Conservation (phyloP, 2,329 filamentous ascomycete species). For the Alternaria atra region DNA sequence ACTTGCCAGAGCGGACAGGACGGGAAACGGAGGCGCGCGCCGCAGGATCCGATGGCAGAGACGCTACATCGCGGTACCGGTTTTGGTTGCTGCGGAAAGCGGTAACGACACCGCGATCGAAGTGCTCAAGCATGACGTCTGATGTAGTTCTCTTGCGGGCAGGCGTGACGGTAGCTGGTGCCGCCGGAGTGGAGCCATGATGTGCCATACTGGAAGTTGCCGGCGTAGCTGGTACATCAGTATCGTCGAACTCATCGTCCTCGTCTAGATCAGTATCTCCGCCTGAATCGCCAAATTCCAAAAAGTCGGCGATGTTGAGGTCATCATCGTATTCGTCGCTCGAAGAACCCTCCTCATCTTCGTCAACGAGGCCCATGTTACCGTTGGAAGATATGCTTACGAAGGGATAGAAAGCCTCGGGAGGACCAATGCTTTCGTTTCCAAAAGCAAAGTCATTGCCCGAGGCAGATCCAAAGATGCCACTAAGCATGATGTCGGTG, state of each 20-base stretch:
- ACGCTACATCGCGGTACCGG: conserved; percentile 49
- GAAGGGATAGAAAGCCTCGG: conserved; percentile 79
- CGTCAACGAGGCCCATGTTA: conserved; percentile 61
- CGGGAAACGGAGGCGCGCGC: conserved; percentile 48
- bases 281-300: conserved; percentile 48
- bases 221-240: conserved; percentile 48
- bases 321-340: conserved; percentile 65
- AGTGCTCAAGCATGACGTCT: conserved; percentile 52
- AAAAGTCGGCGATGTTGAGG: conserved; percentile 50
- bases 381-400: conserved; percentile 65
- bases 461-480: conserved; percentile 63
- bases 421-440: conserved; percentile 74
- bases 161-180: conserved; percentile 34
- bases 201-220: conserved; percentile 43
- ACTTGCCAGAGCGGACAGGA: conserved; percentile 50
- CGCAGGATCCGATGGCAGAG: conserved; percentile 48
- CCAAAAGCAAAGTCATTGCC: conserved; percentile 58
- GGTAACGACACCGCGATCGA: conserved; percentile 61
- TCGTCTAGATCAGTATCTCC: conserved; percentile 48
- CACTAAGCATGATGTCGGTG: conserved; percentile 81
- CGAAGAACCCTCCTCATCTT: conserved; percentile 68
- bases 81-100: conserved; percentile 53
- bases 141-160: conserved; percentile 40
- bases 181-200: conserved; percentile 44
- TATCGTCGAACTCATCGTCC: conserved; percentile 45